Evolutionary conservation across 1,139 yeast species (phyloP).

Genomic region (Komagataea norvegica): DNA sequence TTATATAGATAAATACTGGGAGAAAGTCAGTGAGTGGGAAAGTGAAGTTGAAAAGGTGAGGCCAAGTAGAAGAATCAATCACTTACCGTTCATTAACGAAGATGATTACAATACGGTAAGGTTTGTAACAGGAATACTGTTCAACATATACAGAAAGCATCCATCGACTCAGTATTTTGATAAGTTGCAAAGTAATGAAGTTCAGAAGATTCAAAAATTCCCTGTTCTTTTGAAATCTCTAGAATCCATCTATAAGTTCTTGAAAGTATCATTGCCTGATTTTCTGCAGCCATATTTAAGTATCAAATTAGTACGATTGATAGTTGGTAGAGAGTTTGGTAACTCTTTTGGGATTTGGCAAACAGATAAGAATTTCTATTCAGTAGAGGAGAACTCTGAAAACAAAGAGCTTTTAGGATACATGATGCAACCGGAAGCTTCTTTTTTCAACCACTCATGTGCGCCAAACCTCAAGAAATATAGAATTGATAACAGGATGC

Average conservation of each 20-base stretch:
- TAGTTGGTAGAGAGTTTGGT: conserved; percentile 62
- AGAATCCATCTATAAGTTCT: conserved; percentile 46
- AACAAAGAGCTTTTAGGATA: conserved; percentile 65
- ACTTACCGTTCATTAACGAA: conserved; percentile 31
- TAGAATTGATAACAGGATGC: conserved; percentile 33
- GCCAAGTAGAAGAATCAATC: conserved; percentile 21
- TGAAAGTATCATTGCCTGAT: conserved; percentile 40
- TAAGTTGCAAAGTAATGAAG: conserved; percentile 52
- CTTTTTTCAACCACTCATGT: conserved; percentile 69
- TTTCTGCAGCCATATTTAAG: conserved; percentile 38
- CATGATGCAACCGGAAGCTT: conserved; percentile 62
- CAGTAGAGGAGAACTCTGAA: conserved; percentile 27
- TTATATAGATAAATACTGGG: conserved; percentile 28
- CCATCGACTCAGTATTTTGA: conserved; percentile 31
- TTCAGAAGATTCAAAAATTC: conserved; percentile 42
- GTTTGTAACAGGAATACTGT: conserved; percentile 30
- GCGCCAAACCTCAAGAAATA: conserved; percentile 42
- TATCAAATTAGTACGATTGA: conserved; percentile 39
- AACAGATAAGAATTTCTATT: conserved; percentile 27
- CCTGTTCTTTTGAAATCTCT: conserved; percentile 51
- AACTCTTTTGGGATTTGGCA: conserved; percentile 79
- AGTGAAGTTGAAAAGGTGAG: conserved; percentile 26
- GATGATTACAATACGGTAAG: conserved; percentile 39
- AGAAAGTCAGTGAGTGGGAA: conserved; percentile 36
- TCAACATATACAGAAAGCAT: conserved; percentile 16